phyloP scores from a whole-genome alignment of 2,329 filamentous ascomycete species.

The Xylaria polymorpha region DNA sequence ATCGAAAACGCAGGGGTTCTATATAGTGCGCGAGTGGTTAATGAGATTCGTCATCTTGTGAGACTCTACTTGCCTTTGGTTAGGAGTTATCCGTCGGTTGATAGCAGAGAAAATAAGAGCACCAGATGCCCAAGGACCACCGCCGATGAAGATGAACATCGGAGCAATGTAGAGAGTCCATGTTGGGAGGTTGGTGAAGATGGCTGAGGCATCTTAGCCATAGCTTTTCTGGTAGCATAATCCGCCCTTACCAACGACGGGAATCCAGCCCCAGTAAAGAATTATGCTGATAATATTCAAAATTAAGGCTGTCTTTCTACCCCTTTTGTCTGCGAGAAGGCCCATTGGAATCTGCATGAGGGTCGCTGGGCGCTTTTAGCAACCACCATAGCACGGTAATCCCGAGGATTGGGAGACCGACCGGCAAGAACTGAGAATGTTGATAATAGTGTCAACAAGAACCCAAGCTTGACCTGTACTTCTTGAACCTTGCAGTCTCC shows the following conservation, averaged over 20 bases:
- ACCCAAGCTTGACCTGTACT: conserved; percentile 22
- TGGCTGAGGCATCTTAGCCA: conserved; percentile 20
- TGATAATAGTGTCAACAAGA: conserved; percentile 25
- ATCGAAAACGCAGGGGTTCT: conserved; percentile 33
- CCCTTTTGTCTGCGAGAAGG: conserved; percentile 26
- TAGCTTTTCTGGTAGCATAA: neutral
- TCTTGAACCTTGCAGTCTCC: conserved; percentile 26
- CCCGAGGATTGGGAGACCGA: conserved; percentile 1
- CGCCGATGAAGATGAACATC: conserved; percentile 26
- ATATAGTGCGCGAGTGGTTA: neutral
- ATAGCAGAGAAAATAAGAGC: conserved; percentile 30
- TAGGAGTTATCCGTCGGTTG: conserved; percentile 15
- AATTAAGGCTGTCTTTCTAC: conserved; percentile 17
- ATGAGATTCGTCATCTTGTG: neutral
- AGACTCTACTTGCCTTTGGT: conserved; percentile 18
- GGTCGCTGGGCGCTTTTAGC: conserved; percentile 25
- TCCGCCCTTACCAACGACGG: conserved; percentile 19
- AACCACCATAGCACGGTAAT: neutral
- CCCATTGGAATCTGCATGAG: conserved; percentile 35
- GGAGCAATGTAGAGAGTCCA: conserved; percentile 25
- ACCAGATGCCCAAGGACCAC: conserved; percentile 33
- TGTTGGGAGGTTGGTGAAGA: conserved; percentile 16
- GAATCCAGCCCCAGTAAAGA: conserved; percentile 33
- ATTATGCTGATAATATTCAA: conserved; percentile 31
- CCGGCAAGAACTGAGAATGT: conserved; percentile 31